Evolutionary conservation across 2,329 filamentous ascomycete genomes (phyloP), one percentile per base, ranked within the genome.

Genomic region (Colletotrichum tropicale): DNA sequence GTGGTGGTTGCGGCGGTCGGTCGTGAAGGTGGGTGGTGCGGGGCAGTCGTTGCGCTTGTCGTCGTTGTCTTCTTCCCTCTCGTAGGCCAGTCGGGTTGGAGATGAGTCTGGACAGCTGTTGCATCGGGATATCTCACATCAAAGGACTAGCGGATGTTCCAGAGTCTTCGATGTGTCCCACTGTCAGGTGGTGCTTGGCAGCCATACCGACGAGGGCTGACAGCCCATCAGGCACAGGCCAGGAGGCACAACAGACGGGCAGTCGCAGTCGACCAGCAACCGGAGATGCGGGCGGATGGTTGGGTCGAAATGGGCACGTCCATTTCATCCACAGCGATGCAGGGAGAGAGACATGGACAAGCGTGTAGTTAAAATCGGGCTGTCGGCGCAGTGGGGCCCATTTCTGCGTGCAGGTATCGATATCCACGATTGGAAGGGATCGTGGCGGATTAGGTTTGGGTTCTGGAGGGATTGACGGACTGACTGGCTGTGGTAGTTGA

Each of bases 271-370:
- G 58, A 30, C 48, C 16, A 38, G 70, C 71, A 64, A 32, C 68
- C 61, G 32, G 58, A 70, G 68, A 71, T 34, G 69, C 68, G 62
- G 38, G 55, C 24, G 55, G 67, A 52, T 32, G 61, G 68, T 75
- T 75, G 72, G 72, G 72, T 72, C 62, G 68, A 75, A 72, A 66
- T 66, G 61, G 38, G 52, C 66, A 28, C 28, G 55, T 21, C 26
- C 30, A 60, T 48, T 30, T 16, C 26, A 21, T 64, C 62, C 62
- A 60, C 52, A 34, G 24, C 48, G 13, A 66, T 60, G n/a, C 58
- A 65, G 24, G 38, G 38, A 48, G 43, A 48, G n/a, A 48, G 32
- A 43, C 71, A 74, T 52, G 71, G 71, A 71, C 48, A 74, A 56
- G 66, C 43, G 34, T 70, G 48, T 60, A 56, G 43, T 74, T 58